These are phyloP conservation scores for Paramyrothecium sp. DNA, from an alignment of 2,329 filamentous ascomycete species.

Conservation along the genomic window DNA sequence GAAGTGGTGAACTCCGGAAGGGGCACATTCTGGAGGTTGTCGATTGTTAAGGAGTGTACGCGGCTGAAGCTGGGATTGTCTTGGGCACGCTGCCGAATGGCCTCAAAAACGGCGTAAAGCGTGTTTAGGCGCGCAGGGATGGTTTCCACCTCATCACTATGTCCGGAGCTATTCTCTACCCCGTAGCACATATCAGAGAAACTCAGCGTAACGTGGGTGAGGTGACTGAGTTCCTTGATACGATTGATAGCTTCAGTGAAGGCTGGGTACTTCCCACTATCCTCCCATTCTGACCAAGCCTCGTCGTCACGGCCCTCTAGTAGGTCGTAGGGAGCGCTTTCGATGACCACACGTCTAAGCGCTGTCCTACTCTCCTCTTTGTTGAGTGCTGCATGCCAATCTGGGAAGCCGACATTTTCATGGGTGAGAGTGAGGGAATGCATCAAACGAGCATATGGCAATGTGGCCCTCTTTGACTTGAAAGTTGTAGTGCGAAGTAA, in stretches of 20 bases:
- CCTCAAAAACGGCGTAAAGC: constrained; percentile 8
- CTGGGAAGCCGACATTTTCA: too few species aligned
- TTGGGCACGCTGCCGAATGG: constrained; percentile 10
- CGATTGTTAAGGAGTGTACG: constrained; percentile 13
- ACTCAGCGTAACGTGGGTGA: not conserved
- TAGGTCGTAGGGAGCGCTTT: too few species aligned
- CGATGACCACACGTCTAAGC: too few species aligned
- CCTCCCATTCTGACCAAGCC: too few species aligned
- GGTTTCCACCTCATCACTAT: not conserved
- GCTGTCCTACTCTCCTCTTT: too few species aligned
- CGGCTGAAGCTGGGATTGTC: not conserved
- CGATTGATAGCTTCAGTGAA: not conserved
- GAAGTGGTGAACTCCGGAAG: constrained; percentile 6
- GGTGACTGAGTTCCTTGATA: not conserved
- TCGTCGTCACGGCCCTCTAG: too few species aligned
- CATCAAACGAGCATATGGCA: too few species aligned
- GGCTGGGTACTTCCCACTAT: not conserved
- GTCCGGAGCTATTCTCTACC: not conserved
- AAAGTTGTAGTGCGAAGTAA: too few species aligned
- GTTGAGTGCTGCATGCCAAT: too few species aligned
- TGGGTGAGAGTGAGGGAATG: too few species aligned
- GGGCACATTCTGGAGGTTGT: constrained; percentile 15
- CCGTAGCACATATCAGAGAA: not conserved
- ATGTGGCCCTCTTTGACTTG: too few species aligned
- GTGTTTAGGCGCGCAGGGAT: not conserved